Conservation (phyloP, 305 asterid genomes). For the Rubia peregrina region DNA sequence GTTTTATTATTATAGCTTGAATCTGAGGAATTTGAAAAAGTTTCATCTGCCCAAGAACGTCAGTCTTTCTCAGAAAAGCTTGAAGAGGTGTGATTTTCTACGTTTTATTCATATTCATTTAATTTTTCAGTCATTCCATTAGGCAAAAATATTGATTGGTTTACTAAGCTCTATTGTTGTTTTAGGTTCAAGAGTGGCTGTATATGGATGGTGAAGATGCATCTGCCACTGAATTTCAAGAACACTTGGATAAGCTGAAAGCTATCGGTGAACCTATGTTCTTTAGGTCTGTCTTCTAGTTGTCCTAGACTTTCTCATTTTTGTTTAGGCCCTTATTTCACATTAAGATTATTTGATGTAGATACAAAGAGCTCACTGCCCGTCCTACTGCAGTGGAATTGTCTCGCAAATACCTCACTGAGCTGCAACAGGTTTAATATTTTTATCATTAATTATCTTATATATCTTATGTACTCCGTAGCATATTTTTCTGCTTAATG, state of each 20-base stretch:
- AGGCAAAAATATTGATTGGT: conserved; percentile 11
- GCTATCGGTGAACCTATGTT: conserved; percentile 94
- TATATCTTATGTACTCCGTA: background rate
- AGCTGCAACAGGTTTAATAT: conserved; percentile 56
- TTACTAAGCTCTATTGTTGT: conserved; percentile 17
- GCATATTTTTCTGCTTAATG: background rate
- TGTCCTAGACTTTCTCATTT: background rate
- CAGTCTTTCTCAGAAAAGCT: conserved; percentile 76
- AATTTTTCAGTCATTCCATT: conserved; percentile 9
- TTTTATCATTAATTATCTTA: conserved; percentile 3
- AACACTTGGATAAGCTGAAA: conserved; percentile 70
- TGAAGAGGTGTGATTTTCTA: conserved; percentile 61
- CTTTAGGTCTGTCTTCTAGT: conserved; percentile 50
- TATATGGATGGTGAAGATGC: conserved; percentile 99
- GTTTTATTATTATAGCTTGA: conserved; percentile 47
- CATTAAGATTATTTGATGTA: conserved; percentile 29
- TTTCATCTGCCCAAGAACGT: conserved; percentile 74
- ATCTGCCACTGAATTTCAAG: conserved; percentile 76
- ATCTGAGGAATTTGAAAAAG: conserved; percentile 67
- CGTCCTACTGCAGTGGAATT: conserved; percentile 81
- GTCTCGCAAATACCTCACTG: conserved; percentile 57
- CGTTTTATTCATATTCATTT: conserved; percentile 10
- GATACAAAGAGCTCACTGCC: conserved; percentile 81
- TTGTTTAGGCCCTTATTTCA: conserved; percentile 14
- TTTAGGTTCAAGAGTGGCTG: conserved; percentile 95